Percentiles rank a stretch among this genome's conserved stretches.
phyloP scores from a whole-genome alignment of 164 flowering plant genomes.

The Stephania japonica region DNA sequence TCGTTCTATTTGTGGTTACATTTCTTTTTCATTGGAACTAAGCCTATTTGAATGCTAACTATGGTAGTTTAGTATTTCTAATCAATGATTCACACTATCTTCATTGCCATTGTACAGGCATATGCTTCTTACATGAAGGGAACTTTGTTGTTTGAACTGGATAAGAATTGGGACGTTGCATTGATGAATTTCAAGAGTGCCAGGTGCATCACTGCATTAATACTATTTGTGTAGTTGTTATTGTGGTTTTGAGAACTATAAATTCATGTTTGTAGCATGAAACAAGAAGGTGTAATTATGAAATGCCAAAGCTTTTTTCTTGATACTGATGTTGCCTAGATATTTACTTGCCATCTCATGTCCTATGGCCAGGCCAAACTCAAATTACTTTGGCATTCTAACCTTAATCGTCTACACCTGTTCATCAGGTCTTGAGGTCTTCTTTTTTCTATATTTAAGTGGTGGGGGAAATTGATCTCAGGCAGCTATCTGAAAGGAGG shows the following conservation, averaged over 20 bases:
- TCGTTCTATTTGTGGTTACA: neutral
- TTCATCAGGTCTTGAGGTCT: neutral
- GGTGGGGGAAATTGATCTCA: neutral
- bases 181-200: slow-evolving; percentile 79
- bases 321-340: neutral
- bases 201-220: slow-evolving; percentile 41
- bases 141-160: slow-evolving; percentile 82
- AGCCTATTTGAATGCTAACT: slow-evolving; percentile 4
- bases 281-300: neutral
- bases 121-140: slow-evolving; percentile 97
- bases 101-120: slow-evolving; percentile 46
- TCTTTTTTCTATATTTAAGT: neutral
- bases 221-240: neutral
- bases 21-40: neutral
- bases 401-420: too few relatives aligned
- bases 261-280: neutral
- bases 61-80: neutral
- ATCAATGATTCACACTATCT: neutral
- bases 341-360: too few relatives aligned
- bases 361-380: too few relatives aligned
- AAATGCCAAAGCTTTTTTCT: neutral
- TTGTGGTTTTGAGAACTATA: neutral
- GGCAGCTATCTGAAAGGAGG: too few relatives aligned
- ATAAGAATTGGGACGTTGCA: slow-evolving; percentile 87
- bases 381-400: too few relatives aligned